Percentiles rank a stretch among this genome's conserved stretches.
These are phyloP conservation scores for Teunomyces panamensis DNA, from an alignment of 805 yeast genomes.

Conservation along the genomic window DNA sequence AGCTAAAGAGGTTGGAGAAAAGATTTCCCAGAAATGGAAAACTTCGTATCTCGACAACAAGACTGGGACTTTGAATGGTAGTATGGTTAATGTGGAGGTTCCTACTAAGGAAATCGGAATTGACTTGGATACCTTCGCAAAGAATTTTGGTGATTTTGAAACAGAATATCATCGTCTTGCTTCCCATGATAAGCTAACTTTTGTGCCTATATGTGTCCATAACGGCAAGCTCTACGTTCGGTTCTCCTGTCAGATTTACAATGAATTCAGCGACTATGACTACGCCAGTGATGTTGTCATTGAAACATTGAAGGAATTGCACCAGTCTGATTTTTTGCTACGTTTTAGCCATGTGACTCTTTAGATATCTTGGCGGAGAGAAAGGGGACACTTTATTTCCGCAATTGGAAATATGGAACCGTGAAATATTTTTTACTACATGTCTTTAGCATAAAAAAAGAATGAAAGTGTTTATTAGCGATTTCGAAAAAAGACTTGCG, in stretches of 20 bases:
- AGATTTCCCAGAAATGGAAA: conserved; percentile 39
- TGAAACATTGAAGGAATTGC: conserved; percentile 12
- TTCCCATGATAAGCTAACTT: conserved; percentile 23
- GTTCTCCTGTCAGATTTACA: conserved; percentile 60
- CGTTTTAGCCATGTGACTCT: not conserved
- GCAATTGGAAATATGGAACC: too few species aligned
- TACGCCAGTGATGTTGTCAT: conserved; percentile 42
- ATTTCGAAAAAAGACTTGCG: not conserved
- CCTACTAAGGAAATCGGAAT: conserved; percentile 25
- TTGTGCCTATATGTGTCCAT: conserved; percentile 45
- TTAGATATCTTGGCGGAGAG: not conserved
- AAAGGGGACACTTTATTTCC: too few species aligned
- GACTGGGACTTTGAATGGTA: conserved; percentile 31
- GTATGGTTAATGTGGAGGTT: conserved; percentile 44
- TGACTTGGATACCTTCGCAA: conserved; percentile 7
- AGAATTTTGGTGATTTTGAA: conserved; percentile 8
- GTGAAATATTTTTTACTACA: too few species aligned
- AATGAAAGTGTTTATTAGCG: not conserved
- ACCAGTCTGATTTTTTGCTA: not conserved
- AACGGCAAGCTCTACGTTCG: conserved; percentile 33
- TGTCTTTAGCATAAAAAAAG: not conserved
- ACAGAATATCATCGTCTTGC: conserved; percentile 12
- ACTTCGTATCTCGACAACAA: conserved; percentile 35
- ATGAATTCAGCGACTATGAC: conserved; percentile 53
- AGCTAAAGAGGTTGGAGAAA: conserved; percentile 42